Conservation (phyloP, 208 protist genomes). For the Trypanosomatidae sp. region DNA sequence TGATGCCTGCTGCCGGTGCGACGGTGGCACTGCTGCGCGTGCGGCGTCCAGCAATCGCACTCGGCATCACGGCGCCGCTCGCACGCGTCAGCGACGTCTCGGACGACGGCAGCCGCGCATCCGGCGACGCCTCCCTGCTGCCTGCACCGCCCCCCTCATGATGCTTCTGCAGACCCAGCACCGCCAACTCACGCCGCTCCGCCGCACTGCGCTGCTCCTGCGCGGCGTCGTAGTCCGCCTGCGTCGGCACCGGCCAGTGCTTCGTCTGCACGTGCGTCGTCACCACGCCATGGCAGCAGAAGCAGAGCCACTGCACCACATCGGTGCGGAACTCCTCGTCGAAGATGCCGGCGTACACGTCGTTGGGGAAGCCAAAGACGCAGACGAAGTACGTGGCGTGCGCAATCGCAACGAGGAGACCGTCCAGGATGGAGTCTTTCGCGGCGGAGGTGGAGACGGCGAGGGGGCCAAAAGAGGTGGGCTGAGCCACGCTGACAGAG, state of each 20-base stretch:
- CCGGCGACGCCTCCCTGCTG: no score
- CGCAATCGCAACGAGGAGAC: slow-evolving; percentile 44
- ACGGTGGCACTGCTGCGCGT: no score
- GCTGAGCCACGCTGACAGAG: no score
- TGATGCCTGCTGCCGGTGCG: no score
- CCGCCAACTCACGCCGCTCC: slow-evolving; percentile 2
- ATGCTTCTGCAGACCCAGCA: slow-evolving; percentile 24
- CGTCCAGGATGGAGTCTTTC: slow-evolving; percentile 66
- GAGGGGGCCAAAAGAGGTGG: no score
- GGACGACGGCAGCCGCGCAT: no score
- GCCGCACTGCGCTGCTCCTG: slow-evolving; percentile 5
- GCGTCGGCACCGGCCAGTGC: slow-evolving; percentile 60
- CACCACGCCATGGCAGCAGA: slow-evolving; percentile 76
- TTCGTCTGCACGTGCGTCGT: slow-evolving; percentile 70
- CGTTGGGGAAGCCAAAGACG: slow-evolving; percentile 79
- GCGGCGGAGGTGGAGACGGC: slow-evolving; percentile 25
- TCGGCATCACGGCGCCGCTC: no score
- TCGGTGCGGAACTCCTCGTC: slow-evolving; percentile 65
- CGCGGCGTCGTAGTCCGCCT: slow-evolving; percentile 28
- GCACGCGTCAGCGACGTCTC: no score
- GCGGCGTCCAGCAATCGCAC: no score
- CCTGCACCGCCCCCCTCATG: no score
- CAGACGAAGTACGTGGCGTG: slow-evolving; percentile 66
- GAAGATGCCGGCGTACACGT: slow-evolving; percentile 70
- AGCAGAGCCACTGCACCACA: slow-evolving; percentile 70